These are phyloP conservation scores for Pythium folliculosum DNA, from an alignment of 352 stramenopile genomes.

Conservation along the genomic window DNA sequence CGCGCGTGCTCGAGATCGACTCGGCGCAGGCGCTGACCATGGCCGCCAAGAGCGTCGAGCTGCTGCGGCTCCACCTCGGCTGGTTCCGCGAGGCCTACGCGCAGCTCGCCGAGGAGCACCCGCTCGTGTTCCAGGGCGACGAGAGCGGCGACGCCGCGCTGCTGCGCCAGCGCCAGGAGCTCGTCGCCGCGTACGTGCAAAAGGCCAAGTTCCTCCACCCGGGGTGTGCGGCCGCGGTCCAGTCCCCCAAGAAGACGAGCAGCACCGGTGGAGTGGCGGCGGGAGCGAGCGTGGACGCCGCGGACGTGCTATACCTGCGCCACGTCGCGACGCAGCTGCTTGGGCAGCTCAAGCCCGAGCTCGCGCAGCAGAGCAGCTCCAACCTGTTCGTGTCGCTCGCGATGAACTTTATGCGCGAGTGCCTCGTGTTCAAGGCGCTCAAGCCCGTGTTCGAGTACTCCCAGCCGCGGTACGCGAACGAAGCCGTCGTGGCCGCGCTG, in stretches of 20 bases:
- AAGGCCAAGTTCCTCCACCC: constrained; percentile 66
- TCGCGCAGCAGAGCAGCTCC: constrained; percentile 46
- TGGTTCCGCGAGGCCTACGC: constrained; percentile 83
- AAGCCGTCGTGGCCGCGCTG: constrained; percentile 49
- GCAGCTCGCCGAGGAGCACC: constrained; percentile 60
- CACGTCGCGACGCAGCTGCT: constrained; percentile 70
- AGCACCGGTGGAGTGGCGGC: constrained; percentile 24
- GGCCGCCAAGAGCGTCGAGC: constrained; percentile 57
- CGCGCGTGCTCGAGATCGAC: constrained; percentile 68
- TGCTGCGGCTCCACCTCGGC: constrained; percentile 69
- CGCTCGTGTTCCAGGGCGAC: constrained; percentile 54
- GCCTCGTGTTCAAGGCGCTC: constrained; percentile 62
- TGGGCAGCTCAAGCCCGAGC: constrained; percentile 63
- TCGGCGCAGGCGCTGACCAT: constrained; percentile 66
- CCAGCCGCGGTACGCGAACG: constrained; percentile 70
- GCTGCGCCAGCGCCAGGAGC: constrained; percentile 48
- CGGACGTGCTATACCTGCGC: constrained; percentile 62
- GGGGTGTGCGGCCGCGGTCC: constrained; percentile 39
- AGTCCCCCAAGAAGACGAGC: constrained; percentile 4
- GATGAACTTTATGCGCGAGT: constrained; percentile 65
- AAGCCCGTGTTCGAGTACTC: constrained; percentile 71
- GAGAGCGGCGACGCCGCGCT: constrained; percentile 55
- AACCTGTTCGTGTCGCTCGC: constrained; percentile 74
- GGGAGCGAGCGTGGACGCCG: constrained; percentile 26
- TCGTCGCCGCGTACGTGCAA: constrained; percentile 57